Conservation (phyloP, 495 filamentous ascomycete genomes). For the Jackrogersella multiformis region DNA sequence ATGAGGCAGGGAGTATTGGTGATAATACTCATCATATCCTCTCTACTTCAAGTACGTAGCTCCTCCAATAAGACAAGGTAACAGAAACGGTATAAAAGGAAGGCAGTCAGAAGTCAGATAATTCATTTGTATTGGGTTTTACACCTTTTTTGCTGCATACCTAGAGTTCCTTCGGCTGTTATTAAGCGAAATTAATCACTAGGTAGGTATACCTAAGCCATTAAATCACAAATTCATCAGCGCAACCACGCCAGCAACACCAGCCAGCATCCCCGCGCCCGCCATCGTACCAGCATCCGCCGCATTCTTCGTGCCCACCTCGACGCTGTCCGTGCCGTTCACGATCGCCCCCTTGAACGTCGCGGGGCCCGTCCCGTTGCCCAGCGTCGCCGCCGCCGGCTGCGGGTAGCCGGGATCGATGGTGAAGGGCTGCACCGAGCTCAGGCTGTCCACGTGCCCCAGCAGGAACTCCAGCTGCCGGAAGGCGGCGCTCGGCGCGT, state of each 20-base stretch:
- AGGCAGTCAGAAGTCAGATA: no score
- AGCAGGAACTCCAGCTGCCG: constrained; percentile 52
- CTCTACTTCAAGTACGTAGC: no score
- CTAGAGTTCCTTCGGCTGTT: no score
- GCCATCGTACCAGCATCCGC: neutral
- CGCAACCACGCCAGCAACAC: neutral
- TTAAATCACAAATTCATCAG: constrained; percentile 9
- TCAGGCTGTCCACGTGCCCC: constrained; percentile 47
- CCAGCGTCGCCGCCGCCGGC: constrained; percentile 35
- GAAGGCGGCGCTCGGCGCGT: constrained; percentile 49
- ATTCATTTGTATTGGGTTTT: no score
- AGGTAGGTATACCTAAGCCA: no score
- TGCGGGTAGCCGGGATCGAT: constrained; percentile 38
- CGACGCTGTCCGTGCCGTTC: neutral
- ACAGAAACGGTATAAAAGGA: no score
- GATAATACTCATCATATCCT: no score
- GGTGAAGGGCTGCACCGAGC: constrained; percentile 45
- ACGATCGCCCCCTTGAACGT: constrained; percentile 6
- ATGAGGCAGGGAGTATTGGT: no score
- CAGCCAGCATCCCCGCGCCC: neutral
- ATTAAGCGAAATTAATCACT: neutral
- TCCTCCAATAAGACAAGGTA: no score
- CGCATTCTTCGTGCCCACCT: neutral
- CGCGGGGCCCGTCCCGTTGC: constrained; percentile 45
- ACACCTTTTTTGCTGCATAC: no score